Evolutionary conservation across 306 rosid genomes (phyloP).

Genomic region (Dalbergia cochinchinensis): DNA sequence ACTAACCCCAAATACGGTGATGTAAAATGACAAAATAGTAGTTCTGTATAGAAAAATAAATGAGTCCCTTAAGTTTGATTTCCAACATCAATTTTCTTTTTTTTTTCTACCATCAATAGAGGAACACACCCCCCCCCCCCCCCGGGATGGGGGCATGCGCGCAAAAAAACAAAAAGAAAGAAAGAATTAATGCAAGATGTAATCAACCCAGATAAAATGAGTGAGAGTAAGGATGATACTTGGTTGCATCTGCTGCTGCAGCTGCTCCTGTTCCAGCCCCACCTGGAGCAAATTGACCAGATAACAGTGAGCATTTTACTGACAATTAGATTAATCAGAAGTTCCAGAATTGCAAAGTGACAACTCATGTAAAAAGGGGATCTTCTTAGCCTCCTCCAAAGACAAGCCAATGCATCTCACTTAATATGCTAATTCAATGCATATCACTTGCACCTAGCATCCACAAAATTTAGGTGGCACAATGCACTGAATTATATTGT

Average conservation of each 20-base stretch:
- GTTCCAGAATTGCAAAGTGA: not conserved
- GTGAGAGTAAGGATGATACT: conserved; percentile 60
- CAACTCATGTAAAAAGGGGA: conserved; percentile 18
- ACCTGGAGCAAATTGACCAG: conserved; percentile 65
- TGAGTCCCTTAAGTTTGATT: not conserved
- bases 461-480: not conserved
- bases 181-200: not conserved
- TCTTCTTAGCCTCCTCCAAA: not conserved
- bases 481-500: conserved; percentile 30
- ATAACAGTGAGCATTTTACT: conserved; percentile 36
- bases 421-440: conserved; percentile 4
- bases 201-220: conserved; percentile 25
- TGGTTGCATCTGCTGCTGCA: conserved; percentile 88
- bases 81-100: not conserved
- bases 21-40: not conserved
- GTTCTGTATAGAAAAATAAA: not conserved
- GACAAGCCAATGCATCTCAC: conserved; percentile 3
- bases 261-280: conserved; percentile 64
- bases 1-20: not conserved
- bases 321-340: conserved; percentile 31
- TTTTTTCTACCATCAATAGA: not conserved
- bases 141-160: no score
- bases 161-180: no score
- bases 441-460: conserved; percentile 28
- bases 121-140: not conserved